These are phyloP conservation scores for Apiosordaria backusii DNA, from an alignment of 495 filamentous ascomycete genomes.

Conservation along the genomic window DNA sequence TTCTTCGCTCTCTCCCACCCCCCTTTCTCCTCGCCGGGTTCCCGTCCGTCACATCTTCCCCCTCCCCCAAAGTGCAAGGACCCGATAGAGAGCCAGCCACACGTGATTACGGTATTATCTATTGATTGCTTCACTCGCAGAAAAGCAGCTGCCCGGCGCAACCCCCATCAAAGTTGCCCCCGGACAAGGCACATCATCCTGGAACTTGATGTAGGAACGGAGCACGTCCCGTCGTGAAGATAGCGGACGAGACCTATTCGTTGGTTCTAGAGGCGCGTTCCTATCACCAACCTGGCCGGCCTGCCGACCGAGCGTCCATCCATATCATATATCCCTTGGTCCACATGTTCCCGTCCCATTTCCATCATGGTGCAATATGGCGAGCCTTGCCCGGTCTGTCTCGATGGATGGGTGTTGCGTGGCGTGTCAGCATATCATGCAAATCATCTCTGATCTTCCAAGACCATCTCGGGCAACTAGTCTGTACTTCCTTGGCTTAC, in stretches of 20 bases:
- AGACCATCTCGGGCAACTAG: neutral
- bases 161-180: no score
- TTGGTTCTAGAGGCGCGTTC: neutral
- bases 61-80: neutral
- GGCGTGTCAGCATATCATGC: neutral
- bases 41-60: neutral
- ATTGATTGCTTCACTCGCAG: neutral
- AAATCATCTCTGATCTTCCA: neutral
- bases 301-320: neutral
- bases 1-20: neutral
- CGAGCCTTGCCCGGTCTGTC: neutral
- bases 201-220: neutral
- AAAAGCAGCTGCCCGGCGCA: no score
- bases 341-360: neutral
- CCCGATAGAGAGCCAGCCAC: neutral
- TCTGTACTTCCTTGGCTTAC: neutral
- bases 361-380: slow-evolving; percentile 1
- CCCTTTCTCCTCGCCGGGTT: neutral
- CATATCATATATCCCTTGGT: neutral
- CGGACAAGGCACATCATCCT: neutral
- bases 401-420: neutral
- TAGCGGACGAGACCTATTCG: neutral
- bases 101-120: neutral
- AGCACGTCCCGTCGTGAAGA: neutral
- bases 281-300: neutral